Base-by-base conservation (phyloP, 2,329 filamentous ascomycete genomes). In the Pseudogymnoascus destructans region DNA sequence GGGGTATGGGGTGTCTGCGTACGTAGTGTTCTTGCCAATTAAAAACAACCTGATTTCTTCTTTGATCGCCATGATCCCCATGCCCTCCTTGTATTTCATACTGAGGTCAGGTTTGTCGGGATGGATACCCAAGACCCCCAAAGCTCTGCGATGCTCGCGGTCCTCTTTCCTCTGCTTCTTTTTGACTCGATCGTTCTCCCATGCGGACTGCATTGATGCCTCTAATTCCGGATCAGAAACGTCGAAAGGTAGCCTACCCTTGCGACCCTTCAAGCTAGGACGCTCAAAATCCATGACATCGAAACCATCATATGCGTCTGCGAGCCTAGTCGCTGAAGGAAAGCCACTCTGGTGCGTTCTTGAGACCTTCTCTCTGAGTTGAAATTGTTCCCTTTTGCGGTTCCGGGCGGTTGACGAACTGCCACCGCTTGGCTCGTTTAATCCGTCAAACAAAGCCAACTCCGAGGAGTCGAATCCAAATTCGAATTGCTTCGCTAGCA, bases 221-320 rank as follows among this genome's bases (percentile, higher is more conserved):
- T 85, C 81, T 1, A 89, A 69, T 57, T 91, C 87, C 0, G 80
- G 81, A 64, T 91, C 87, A 0, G 79, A 80, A 7, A 86, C 69
- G 17, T 80, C 74, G 11, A 76, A 70, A 3, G 75, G 73, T 49
- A 78, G 70, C 57, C 77, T 74, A 49, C 74, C 76, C 61, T 80
- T 79, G 11, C 77, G 75, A 42, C 81, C 82, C 69, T 71, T 79
- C 5, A 90, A 70, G 57, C 82, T 89, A 1, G 84, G 82, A 23
- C 84, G 78, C 13, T 87, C 79, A 72, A 87, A 89, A 66, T 95
- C 88, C 85, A 93, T 92, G 46, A 95, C 75, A 66, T 95, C 89
- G 62, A 95, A 85, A 7, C 82, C 86, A 61, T 85, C 82, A 61
- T 70, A 70, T 32, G 65, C 66, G 76, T 59, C 80, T 2, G 79